Evolutionary conservation across 1,139 yeast genomes (phyloP).

Genomic region (Yamadazyma jaroonii): DNA sequence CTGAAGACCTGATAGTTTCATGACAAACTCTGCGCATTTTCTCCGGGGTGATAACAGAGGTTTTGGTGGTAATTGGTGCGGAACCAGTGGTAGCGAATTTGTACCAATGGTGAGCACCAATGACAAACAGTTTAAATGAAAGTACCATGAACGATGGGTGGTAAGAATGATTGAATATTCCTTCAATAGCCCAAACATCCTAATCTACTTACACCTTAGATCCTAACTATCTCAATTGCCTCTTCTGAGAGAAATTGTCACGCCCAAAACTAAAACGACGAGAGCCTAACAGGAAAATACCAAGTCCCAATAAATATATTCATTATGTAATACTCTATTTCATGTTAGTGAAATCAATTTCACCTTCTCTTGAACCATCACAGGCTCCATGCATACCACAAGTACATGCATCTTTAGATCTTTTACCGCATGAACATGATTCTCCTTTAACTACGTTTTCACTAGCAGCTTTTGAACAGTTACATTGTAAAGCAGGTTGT

Average conservation of each 20-base stretch:
- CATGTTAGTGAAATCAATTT: conserved; percentile 41
- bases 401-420: conserved; percentile 39
- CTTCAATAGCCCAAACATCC: too few species aligned
- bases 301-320: background rate
- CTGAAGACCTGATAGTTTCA: conserved; percentile 58
- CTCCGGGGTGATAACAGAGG: background rate
- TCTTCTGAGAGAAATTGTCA: too few species aligned
- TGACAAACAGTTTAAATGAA: too few species aligned
- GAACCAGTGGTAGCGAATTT: too few species aligned
- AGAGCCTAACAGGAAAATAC: too few species aligned
- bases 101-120: too few species aligned
- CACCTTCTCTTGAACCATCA: conserved; percentile 46
- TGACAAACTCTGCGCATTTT: conserved; percentile 9
- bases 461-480: conserved; percentile 39
- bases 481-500: conserved; percentile 45
- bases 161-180: too few species aligned
- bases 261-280: too few species aligned
- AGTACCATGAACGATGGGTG: too few species aligned
- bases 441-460: conserved; percentile 40
- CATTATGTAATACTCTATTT: conserved; percentile 18
- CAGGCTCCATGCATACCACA: conserved; percentile 41
- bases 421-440: conserved; percentile 50
- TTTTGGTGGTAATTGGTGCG: too few species aligned
- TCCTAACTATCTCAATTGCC: too few species aligned
- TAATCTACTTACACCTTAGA: too few species aligned